phyloP scores from a whole-genome alignment of 2,329 filamentous ascomycete genomes.

The Aspergillus aculeatus region DNA sequence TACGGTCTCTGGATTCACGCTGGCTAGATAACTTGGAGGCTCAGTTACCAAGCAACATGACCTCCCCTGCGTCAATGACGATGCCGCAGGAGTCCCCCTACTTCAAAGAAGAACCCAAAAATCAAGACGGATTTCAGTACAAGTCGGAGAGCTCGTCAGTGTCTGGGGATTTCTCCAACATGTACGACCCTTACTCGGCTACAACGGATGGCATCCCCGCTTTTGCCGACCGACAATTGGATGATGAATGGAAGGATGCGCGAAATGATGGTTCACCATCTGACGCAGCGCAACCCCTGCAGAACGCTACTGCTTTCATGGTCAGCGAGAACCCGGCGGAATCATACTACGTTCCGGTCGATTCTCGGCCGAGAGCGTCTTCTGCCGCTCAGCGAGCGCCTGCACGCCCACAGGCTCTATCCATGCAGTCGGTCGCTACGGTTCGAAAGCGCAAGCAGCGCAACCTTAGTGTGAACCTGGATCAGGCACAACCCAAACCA shows the following conservation, averaged over 20 bases:
- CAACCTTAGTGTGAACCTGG: slow-evolving; percentile 26
- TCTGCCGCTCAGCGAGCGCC: slow-evolving; percentile 25
- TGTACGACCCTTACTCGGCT: slow-evolving; percentile 36
- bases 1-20: slow-evolving; percentile 33
- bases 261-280: slow-evolving; percentile 27
- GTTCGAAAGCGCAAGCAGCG: slow-evolving; percentile 40
- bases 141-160: slow-evolving; percentile 40
- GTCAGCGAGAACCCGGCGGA: slow-evolving; percentile 37
- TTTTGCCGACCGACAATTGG: slow-evolving; percentile 31
- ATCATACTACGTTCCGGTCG: slow-evolving; percentile 25
- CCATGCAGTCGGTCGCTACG: slow-evolving; percentile 31
- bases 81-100: slow-evolving; percentile 18
- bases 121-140: slow-evolving; percentile 33
- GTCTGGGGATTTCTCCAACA: slow-evolving; percentile 34
- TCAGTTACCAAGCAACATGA: slow-evolving; percentile 31
- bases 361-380: slow-evolving; percentile 25
- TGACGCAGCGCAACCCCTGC: slow-evolving; percentile 24
- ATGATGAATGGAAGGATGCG: slow-evolving; percentile 35
- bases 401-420: slow-evolving; percentile 31
- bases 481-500: slow-evolving; percentile 32
- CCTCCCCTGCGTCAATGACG: slow-evolving; percentile 25
- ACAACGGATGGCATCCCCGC: slow-evolving; percentile 31
- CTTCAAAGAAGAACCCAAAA: slow-evolving; percentile 19
- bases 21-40: slow-evolving; percentile 37
- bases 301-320: slow-evolving; percentile 36